Percentiles rank a stretch among this genome's conserved stretches.
phyloP scores from a whole-genome alignment of 2,329 filamentous ascomycete species.

The Penicillium sp. region DNA sequence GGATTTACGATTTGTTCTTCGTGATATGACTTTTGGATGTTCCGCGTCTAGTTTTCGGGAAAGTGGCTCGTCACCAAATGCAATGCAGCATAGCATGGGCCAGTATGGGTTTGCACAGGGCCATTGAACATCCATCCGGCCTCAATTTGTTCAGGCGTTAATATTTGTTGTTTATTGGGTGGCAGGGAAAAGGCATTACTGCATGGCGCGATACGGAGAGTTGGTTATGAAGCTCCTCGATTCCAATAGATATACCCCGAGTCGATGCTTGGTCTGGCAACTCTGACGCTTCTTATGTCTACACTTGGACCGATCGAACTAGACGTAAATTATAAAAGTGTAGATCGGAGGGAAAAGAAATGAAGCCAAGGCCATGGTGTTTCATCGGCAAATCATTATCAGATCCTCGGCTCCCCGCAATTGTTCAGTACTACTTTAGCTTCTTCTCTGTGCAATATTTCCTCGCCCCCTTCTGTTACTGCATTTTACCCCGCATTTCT shows the following conservation, averaged over 20 bases:
- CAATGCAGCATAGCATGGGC: conserved; percentile 30
- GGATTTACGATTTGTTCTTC: conserved; percentile 15
- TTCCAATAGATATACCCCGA: conserved; percentile 48
- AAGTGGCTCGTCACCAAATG: conserved; percentile 20
- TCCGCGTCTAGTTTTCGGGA: conserved; percentile 17
- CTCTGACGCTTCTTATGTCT: conserved; percentile 29
- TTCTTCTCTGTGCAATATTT: conserved; percentile 4
- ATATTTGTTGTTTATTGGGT: conserved; percentile 21
- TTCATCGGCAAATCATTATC: conserved; percentile 21
- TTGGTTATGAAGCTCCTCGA: conserved; percentile 46
- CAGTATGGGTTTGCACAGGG: conserved; percentile 25
- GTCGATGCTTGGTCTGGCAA: conserved; percentile 46
- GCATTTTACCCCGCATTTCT: background rate
- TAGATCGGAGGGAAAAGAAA: background rate
- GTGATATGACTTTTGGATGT: conserved; percentile 13
- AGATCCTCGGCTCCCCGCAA: conserved; percentile 27
- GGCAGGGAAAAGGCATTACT: conserved; percentile 39
- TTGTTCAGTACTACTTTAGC: conserved; percentile 16
- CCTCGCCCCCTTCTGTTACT: background rate
- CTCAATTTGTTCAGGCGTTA: conserved; percentile 30
- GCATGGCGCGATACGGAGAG: conserved; percentile 39
- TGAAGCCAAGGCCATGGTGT: conserved; percentile 9
- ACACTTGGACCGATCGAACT: conserved; percentile 8
- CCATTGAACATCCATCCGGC: conserved; percentile 26
- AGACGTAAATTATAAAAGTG: background rate